phyloP scores from a whole-genome alignment of 1,139 yeast species.

The Meyerozyma carpophila region DNA sequence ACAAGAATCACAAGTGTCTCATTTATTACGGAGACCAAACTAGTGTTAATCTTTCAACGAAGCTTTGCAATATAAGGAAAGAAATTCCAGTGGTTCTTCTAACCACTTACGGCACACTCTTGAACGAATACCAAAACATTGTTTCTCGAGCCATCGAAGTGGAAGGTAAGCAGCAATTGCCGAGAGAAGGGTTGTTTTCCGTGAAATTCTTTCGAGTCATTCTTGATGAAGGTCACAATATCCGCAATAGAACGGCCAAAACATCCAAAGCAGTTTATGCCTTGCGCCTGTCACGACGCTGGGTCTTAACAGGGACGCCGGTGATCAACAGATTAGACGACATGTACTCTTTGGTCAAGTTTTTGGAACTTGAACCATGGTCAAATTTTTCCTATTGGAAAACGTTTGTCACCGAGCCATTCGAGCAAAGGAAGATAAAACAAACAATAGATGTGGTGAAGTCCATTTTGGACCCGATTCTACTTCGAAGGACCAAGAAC shows the following conservation, averaged over 20 bases:
- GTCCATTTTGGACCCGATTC: constrained; percentile 76
- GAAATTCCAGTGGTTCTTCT: constrained; percentile 67
- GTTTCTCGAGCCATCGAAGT: not conserved
- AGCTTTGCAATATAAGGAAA: constrained; percentile 32
- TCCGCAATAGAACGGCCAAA: constrained; percentile 73
- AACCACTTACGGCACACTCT: constrained; percentile 86
- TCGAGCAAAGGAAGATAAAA: constrained; percentile 63
- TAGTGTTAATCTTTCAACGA: constrained; percentile 38
- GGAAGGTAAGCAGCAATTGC: constrained; percentile 23
- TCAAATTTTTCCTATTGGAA: constrained; percentile 83
- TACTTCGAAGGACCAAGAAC: constrained; percentile 79
- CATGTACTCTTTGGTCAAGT: constrained; percentile 70
- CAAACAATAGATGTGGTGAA: constrained; percentile 80
- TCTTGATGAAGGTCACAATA: constrained; percentile 89
- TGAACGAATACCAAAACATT: constrained; percentile 53
- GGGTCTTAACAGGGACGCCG: constrained; percentile 95
- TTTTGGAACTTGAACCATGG: constrained; percentile 84
- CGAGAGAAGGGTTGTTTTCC: constrained; percentile 56
- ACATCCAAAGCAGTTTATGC: constrained; percentile 78
- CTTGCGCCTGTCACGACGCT: constrained; percentile 58
- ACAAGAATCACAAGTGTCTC: constrained; percentile 37
- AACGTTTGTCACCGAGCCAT: constrained; percentile 79
- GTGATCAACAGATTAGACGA: constrained; percentile 87
- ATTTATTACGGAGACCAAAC: constrained; percentile 73
- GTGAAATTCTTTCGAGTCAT: constrained; percentile 75